Percentiles rank a stretch among this genome's conserved stretches.
These are phyloP conservation scores for Neurospora sp. DNA, from an alignment of 495 filamentous ascomycete species.

Conservation along the genomic window DNA sequence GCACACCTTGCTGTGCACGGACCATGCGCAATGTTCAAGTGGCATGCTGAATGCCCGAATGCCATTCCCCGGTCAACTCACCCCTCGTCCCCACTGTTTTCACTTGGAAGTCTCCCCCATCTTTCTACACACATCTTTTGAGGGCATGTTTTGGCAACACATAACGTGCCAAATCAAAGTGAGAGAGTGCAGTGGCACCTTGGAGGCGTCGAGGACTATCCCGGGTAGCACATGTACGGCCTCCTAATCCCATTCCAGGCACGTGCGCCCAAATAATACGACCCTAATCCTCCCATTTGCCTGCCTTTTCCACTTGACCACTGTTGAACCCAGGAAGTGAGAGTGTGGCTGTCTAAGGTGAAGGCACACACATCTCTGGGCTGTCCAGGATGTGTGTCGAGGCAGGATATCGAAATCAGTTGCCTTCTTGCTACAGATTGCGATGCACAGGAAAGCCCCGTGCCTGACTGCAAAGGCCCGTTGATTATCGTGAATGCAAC, in stretches of 20 bases:
- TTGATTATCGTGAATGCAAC: not conserved
- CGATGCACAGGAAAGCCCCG: not conserved
- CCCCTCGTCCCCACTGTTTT: not conserved
- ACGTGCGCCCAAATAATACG: not conserved
- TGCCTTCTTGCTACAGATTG: not conserved
- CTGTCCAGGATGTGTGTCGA: not conserved
- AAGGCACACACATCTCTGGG: not conserved
- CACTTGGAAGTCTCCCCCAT: not conserved
- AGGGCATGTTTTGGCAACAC: not conserved
- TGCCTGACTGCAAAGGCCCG: not conserved
- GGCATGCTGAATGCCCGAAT: not conserved
- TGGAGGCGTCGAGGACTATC: not conserved
- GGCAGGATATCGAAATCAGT: not conserved
- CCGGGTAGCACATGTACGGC: not conserved
- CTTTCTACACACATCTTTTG: not conserved
- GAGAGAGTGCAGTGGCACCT: not conserved
- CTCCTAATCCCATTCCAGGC: not conserved
- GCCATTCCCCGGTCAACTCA: not conserved
- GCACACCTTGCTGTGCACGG: constrained; percentile 9
- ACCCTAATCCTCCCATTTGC: not conserved
- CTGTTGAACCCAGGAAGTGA: not conserved
- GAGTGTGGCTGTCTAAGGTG: not conserved
- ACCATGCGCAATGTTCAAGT: constrained; percentile 4
- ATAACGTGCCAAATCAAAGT: not conserved
- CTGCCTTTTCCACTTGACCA: not conserved